Conservation (phyloP, 73 alveolate species). For the Durusdinium trenchii region DNA sequence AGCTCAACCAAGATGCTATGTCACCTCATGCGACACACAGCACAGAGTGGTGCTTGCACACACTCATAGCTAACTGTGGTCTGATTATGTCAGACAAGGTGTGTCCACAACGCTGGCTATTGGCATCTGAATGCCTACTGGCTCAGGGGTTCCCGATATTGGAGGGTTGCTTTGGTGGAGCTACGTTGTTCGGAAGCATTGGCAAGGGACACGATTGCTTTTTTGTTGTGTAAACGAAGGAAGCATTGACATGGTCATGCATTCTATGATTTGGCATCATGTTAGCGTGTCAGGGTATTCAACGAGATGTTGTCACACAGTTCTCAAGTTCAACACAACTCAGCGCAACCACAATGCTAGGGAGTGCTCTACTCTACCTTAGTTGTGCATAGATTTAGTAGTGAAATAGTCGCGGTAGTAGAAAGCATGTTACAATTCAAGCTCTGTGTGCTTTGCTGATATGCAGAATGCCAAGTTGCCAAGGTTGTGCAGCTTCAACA, state of each 20-base stretch:
- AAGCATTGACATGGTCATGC: too few relatives aligned
- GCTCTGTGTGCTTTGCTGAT: not conserved
- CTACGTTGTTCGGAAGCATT: not conserved
- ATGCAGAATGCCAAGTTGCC: not conserved
- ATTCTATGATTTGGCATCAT: too few relatives aligned
- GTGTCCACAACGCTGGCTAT: constrained; percentile 11
- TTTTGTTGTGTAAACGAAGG: too few relatives aligned
- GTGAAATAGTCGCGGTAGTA: too few relatives aligned
- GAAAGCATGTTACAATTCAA: too few relatives aligned
- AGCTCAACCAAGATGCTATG: constrained; percentile 6
- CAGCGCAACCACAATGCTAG: too few relatives aligned
- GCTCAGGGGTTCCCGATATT: constrained; percentile 18
- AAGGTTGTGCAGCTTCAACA: constrained; percentile 4
- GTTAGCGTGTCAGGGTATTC: too few relatives aligned
- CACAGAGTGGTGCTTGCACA: not conserved
- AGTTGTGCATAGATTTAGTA: too few relatives aligned
- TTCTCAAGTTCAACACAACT: too few relatives aligned
- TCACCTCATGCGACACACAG: not conserved
- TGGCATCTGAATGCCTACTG: not conserved
- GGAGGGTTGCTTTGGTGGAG: constrained; percentile 17
- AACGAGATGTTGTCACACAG: too few relatives aligned
- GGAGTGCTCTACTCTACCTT: too few relatives aligned
- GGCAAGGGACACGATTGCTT: too few relatives aligned
- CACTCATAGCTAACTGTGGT: constrained; percentile 14
- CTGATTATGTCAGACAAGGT: not conserved